Evolutionary conservation across 306 rosid species (phyloP), one percentile per base, ranked within the genome.

Genomic region (Geum urbanum): DNA sequence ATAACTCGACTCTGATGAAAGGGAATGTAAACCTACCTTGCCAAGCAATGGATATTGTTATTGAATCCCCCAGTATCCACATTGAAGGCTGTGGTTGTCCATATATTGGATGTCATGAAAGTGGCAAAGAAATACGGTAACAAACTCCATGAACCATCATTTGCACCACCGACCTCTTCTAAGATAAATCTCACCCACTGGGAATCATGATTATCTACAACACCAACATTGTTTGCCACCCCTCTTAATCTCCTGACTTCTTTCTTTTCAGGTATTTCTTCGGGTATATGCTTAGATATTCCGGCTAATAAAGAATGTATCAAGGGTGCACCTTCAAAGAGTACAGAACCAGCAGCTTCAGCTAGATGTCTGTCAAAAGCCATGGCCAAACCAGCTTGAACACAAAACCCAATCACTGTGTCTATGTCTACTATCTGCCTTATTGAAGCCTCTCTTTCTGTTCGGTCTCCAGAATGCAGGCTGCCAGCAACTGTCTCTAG

Each of bases 71-170:
- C 92, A 0, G 98, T 90, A 74, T 90, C 98, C 62, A 94, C 95
- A 60, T 94, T 94, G 86, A 94, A 94, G 77, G 97, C 97, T 0
- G 98, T 88, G 60, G 89, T 85, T 71, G 80, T 77, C 98, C 98
- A 94, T 74, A 94, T 82, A 80, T 76, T 90, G 73, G 97, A 90
- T 57, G 92, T 91, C 97, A 94, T 90, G 81, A 94, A 90, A 68
- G 96, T 85, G 67, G 97, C 86, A 87, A 94, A 94, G 72, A 94
- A 82, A 81, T 94, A 94, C 0, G 97, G 97, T 77, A 94, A 79
- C 84, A 94, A 84, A 84, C 89, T 88, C 98, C 98, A 94, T 10
- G 98, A 94, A 68, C 97, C 95, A 74, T 94, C 96, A 76, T 86
- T 88, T 75, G 98, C 98, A 81, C 97, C 89, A 39, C 97, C 96